Percentiles rank a stretch among this genome's conserved stretches.
Conservation (phyloP, 257 asterid genomes). For the Solanum raphanifolium region DNA sequence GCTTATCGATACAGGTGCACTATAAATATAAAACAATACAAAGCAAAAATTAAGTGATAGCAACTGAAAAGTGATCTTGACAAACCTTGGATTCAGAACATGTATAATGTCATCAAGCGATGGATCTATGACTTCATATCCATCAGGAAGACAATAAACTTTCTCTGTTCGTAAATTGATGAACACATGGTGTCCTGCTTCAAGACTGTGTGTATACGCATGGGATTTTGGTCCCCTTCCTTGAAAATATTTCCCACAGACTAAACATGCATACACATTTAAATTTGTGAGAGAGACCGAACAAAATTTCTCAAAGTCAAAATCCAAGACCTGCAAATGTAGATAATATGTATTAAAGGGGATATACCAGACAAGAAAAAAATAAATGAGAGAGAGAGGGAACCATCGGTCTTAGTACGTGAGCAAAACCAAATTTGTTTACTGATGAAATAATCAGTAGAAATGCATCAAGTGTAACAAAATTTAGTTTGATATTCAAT, state of each 20-base stretch:
- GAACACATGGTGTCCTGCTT: slow-evolving; percentile 93
- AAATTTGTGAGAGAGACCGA: slow-evolving; percentile 91
- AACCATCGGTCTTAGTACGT: neutral
- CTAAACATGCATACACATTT: slow-evolving; percentile 91
- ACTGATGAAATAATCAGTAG: neutral
- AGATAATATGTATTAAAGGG: neutral
- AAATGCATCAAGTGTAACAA: neutral
- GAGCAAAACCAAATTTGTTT: neutral
- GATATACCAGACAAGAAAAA: neutral
- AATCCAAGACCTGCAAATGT: slow-evolving; percentile 79
- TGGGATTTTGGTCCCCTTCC: slow-evolving; percentile 96
- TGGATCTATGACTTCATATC: slow-evolving; percentile 86
- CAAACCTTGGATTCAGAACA: slow-evolving; percentile 87
- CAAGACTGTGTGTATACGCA: slow-evolving; percentile 97
- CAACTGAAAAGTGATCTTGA: neutral
- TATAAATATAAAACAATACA: neutral
- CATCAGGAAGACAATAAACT: slow-evolving; percentile 98
- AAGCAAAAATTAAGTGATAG: neutral
- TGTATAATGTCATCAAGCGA: slow-evolving; percentile 90
- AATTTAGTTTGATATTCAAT: neutral
- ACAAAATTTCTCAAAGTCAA: slow-evolving; percentile 92
- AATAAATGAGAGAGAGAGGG: neutral
- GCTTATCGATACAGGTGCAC: neutral
- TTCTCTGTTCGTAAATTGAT: slow-evolving; percentile 91
- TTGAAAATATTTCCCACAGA: slow-evolving; percentile 94